A percentile compares a stretch with the other conserved stretches of the same genome.
phyloP scores from a whole-genome alignment of 495 filamentous ascomycete species.

The Tuber indicum region DNA sequence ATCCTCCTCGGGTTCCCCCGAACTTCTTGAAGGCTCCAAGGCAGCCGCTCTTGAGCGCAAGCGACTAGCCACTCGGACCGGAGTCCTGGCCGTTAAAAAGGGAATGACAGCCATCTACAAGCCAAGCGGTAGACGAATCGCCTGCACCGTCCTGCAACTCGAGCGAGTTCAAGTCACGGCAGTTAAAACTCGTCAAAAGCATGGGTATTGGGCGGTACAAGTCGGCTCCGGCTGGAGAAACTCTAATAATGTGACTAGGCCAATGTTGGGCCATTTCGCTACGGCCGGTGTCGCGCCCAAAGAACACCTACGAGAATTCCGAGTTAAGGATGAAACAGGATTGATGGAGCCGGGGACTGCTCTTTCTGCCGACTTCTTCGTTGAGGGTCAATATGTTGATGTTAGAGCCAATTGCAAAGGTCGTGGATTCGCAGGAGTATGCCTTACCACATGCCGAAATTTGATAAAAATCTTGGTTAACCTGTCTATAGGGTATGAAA shows the following conservation, averaged over 20 bases:
- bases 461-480: background rate
- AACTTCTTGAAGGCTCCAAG: conserved; percentile 60
- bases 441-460: conserved; percentile 29
- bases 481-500: conserved; percentile 68
- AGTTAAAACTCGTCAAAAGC: conserved; percentile 67
- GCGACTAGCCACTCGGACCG: conserved; percentile 71
- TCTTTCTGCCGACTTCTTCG: conserved; percentile 78
- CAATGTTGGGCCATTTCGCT: conserved; percentile 79
- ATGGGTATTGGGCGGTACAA: conserved; percentile 92
- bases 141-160: conserved; percentile 90
- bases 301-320: conserved; percentile 74
- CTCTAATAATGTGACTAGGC: conserved; percentile 65
- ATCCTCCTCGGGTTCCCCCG: conserved; percentile 40
- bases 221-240: conserved; percentile 74
- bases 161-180: conserved; percentile 83
- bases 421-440: conserved; percentile 76
- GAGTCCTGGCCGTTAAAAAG: conserved; percentile 78
- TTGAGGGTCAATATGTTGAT: conserved; percentile 85
- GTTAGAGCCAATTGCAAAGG: conserved; percentile 68
- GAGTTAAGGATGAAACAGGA: conserved; percentile 63
- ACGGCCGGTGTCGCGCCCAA: conserved; percentile 72
- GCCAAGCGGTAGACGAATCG: conserved; percentile 64
- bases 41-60: conserved; percentile 75
- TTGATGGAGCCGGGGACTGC: conserved; percentile 64
- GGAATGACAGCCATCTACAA: conserved; percentile 92